phyloP scores from a whole-genome alignment of 192 early-diverging fungal genomes.

The Thoreauomyces humboldtii region DNA sequence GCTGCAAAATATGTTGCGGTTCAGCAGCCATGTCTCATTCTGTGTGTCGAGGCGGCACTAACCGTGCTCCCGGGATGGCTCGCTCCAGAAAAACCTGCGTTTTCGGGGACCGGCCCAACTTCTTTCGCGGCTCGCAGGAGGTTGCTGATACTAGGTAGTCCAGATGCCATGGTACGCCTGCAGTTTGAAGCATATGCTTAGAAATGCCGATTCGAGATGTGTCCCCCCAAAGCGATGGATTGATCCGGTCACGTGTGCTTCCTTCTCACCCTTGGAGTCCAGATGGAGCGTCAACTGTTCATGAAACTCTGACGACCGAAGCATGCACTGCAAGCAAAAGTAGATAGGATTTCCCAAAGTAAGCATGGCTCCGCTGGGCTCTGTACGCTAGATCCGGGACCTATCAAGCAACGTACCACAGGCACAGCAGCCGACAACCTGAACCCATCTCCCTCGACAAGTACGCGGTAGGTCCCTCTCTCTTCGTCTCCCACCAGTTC shows the following conservation, averaged over 20 bases:
- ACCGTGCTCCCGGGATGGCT: constrained; percentile 18
- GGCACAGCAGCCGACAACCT: constrained; percentile 18
- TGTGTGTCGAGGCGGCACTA: neutral
- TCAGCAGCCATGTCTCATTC: neutral
- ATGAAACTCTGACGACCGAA: constrained; percentile 21
- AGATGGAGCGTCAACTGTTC: constrained; percentile 28
- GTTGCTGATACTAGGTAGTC: constrained; percentile 27
- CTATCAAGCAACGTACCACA: constrained; percentile 31
- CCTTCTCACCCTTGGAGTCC: constrained; percentile 21
- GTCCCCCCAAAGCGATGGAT: neutral
- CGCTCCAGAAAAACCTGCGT: constrained; percentile 13
- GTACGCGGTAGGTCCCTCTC: constrained; percentile 16
- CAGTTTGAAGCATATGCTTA: no score
- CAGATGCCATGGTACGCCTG: constrained; percentile 26
- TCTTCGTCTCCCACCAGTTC: neutral
- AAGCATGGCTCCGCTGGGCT: no score
- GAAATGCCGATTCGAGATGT: neutral
- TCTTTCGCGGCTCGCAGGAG: neutral
- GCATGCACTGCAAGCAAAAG: constrained; percentile 23
- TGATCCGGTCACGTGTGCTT: no score
- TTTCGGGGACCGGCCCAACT: neutral
- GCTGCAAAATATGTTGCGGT: neutral
- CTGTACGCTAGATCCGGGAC: no score
- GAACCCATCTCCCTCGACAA: neutral
- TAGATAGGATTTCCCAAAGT: neutral